Base-by-base conservation (phyloP, 768 basidiomycete genomes). In the Calocera viscosa region DNA sequence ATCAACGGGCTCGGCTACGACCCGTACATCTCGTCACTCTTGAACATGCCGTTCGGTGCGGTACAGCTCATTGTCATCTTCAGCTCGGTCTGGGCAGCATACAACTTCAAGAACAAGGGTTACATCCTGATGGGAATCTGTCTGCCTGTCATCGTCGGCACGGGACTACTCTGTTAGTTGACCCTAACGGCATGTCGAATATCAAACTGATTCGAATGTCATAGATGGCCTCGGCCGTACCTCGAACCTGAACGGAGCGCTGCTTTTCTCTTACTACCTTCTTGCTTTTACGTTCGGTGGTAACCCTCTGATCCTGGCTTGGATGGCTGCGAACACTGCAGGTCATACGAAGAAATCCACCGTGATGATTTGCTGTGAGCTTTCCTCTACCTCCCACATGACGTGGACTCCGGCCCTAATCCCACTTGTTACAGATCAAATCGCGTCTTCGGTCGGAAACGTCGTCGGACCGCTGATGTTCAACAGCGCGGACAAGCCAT, bases 391-490 rank as follows among this genome's bases (percentile, higher is more conserved):
- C 67, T 60, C 68, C 2, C 69, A 63, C 39, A 67, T 70, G 11
- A 67, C 72, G 33, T 70, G 1, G 26, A 71, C 0, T 74, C 68
- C 39, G 24, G 11, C 3, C 2, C 47, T 64, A 43, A 39, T 39
- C 0, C 28, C 19, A 24, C 19, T 22, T 5, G 19, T 8, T 26
- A 17, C 28, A 49, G 38, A 34, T 34, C 43, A 66, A 35, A 53
- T 70, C 70, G 74, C 63, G 71, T 69, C 16, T 65, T 69, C 69
- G 3, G 71, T 68, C 32, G 74, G 76, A n/a, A 74, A 76, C 68
- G 73, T 75, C 49, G 71, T 73, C 65, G 71, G 69, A 19, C 75
- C 77, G 1, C 72, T 76, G 34, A 69, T 76, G 24, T 76, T 76
- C 72, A 69, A 72, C n/a, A 60, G 72, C 28, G 68, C 69, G 32